Evolutionary conservation across 176 grass and related monocot genomes (phyloP), one percentile per base, ranked within the genome.

Genomic region (Tillandsia fasciculata): DNA sequence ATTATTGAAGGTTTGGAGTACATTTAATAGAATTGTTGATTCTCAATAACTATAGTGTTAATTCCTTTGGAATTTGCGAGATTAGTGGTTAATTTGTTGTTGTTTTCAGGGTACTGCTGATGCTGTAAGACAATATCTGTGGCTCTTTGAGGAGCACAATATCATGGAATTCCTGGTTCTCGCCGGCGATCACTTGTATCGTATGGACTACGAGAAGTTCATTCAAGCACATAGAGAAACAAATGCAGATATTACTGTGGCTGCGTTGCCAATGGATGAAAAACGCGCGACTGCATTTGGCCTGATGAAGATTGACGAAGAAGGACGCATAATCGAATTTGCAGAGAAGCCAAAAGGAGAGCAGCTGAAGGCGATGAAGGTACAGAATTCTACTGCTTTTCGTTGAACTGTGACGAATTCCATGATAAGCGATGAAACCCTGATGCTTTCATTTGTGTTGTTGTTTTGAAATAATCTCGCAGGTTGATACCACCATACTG

Each of bases 111-210:
- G 95, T 29, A 99, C 90, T 63, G 95, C 95, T 66, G 95, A 94
- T 84, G 90, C 95, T 15, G 90, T 99, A 3, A 76, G 90, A 23
- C 90, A 99, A 65, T 94, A 99, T 74, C 53, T 94, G 49, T 94
- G 90, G 90, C 80, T 99, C 50, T 99, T 99, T 51, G 95, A 99
- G 63, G 95, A 99, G 71, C 95, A 99, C 51, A 86, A 99, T 85
- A 74, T 99, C 11, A 93, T 99, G 95, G 95, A 99, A 53, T 99
- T 73, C 29, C 82, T 99, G 47, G 67, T 94, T 78, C 75, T 99
- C 23, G 95, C 95, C 52, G 95, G 95, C 70, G 95, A 99, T 80
- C 95, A 99, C 69, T 65, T 99, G 17, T 99, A 99, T 22, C 84
- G 90, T 11, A 99, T 99, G 95, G 90, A 93, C 72, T 94, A 99